A percentile compares a stretch with the other conserved stretches of the same genome.
These are phyloP conservation scores for Dichomitus squalens DNA, from an alignment of 1,284 basidiomycete species.

Conservation along the genomic window DNA sequence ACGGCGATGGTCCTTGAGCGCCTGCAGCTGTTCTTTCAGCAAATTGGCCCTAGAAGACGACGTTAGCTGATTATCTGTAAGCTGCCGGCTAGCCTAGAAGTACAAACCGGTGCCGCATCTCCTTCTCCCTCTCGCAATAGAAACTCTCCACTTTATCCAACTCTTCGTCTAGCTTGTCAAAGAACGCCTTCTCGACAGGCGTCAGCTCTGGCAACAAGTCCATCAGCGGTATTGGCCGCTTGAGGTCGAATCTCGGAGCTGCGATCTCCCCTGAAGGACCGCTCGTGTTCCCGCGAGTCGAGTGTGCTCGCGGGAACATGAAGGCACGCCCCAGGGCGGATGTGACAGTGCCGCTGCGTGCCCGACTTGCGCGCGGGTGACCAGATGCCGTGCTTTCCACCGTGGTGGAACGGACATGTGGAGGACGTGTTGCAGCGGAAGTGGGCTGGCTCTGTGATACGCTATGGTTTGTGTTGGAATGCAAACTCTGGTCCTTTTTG, in stretches of 20 bases:
- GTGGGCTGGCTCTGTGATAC: neutral
- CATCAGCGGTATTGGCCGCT: constrained; percentile 42
- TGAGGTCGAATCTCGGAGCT: constrained; percentile 14
- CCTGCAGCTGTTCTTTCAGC: constrained; percentile 73
- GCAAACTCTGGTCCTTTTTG: neutral
- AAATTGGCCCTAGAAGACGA: constrained; percentile 9
- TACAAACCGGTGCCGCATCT: constrained; percentile 49
- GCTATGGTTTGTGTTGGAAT: neutral
- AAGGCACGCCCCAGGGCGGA: constrained; percentile 15
- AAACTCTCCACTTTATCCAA: constrained; percentile 85
- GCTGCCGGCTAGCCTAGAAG: neutral
- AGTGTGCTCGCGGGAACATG: constrained; percentile 10
- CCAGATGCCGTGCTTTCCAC: neutral
- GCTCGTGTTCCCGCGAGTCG: constrained; percentile 11
- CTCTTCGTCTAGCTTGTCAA: constrained; percentile 73
- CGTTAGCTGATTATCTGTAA: neutral
- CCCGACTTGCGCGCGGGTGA: constrained; percentile 7
- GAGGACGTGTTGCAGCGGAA: neutral
- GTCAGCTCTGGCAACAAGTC: constrained; percentile 56
- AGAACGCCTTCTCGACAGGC: constrained; percentile 70
- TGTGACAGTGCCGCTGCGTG: constrained; percentile 17
- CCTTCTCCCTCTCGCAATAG: constrained; percentile 74
- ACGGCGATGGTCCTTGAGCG: constrained; percentile 72
- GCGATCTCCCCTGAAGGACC: neutral
- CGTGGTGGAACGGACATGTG: neutral